Percentiles rank a stretch among this genome's conserved stretches.
Conservation (phyloP, 129 eudicot species). For the Glebionis coronaria region DNA sequence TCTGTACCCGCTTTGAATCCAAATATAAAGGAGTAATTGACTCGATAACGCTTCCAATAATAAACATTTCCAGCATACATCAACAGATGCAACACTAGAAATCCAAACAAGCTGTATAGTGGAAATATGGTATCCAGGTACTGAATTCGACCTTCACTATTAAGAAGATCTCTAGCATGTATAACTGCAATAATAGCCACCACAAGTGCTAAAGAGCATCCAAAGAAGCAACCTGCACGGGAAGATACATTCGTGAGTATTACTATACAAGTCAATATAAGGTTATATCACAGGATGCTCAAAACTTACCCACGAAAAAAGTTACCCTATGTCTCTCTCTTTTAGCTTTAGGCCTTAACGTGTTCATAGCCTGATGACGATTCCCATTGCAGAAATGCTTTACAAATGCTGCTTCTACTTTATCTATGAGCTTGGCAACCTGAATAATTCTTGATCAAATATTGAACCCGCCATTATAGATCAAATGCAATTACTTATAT, state of each 20-base stretch:
- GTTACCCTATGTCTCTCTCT: constrained; percentile 49
- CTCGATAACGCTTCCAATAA: constrained; percentile 42
- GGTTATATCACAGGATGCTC: constrained; percentile 4
- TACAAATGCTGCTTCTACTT: constrained; percentile 52
- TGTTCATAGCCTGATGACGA: constrained; percentile 52
- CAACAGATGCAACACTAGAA: constrained; percentile 43
- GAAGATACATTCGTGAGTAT: background rate
- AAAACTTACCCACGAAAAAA: constrained; percentile 43
- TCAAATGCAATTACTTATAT: background rate
- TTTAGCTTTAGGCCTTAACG: constrained; percentile 47
- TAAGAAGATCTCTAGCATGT: constrained; percentile 44
- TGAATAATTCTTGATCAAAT: constrained; percentile 7
- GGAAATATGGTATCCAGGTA: constrained; percentile 73
- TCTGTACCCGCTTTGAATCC: constrained; percentile 52
- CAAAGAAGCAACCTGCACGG: constrained; percentile 57
- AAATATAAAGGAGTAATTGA: constrained; percentile 52
- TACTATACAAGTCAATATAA: background rate
- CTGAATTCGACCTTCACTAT: constrained; percentile 31
- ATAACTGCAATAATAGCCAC: constrained; percentile 36
- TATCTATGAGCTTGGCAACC: constrained; percentile 50
- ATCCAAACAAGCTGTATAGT: constrained; percentile 60
- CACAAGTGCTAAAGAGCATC: constrained; percentile 66
- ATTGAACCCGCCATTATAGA: background rate
- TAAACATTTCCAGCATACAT: constrained; percentile 41
- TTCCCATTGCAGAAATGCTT: constrained; percentile 57